Conservation (phyloP, 306 rosid species). For the Cicer yamashitae region DNA sequence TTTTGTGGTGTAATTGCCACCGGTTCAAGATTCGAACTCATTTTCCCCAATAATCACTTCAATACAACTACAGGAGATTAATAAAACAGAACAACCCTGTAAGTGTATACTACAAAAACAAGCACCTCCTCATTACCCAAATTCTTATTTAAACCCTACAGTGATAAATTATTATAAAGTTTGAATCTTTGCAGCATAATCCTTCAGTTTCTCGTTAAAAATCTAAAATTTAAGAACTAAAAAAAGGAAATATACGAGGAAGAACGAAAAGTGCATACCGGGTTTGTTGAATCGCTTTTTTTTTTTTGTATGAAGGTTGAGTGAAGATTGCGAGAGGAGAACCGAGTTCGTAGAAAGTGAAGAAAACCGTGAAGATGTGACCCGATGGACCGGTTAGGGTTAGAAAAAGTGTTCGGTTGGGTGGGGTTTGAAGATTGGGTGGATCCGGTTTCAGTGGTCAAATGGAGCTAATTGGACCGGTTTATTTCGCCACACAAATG, state of each 20-base stretch:
- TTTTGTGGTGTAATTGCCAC: slow-evolving; percentile 81
- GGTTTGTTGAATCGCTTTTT: slow-evolving; percentile 36
- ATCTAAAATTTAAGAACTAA: background rate
- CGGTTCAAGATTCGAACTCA: slow-evolving; percentile 70
- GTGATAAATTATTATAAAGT: slow-evolving; percentile 26
- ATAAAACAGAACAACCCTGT: slow-evolving; percentile 8
- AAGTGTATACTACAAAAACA: slow-evolving; percentile 32
- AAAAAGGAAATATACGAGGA: background rate
- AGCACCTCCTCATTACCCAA: slow-evolving; percentile 32
- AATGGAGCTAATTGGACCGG: slow-evolving; percentile 50
- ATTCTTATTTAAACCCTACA: background rate
- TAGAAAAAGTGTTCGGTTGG: slow-evolving; percentile 45
- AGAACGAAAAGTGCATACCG: slow-evolving; percentile 56
- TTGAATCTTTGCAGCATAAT: slow-evolving; percentile 13
- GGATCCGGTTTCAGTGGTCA: slow-evolving; percentile 52
- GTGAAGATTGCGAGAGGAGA: slow-evolving; percentile 35
- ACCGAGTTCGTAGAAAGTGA: slow-evolving; percentile 58
- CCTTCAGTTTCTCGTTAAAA: background rate
- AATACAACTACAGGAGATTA: slow-evolving; percentile 29
- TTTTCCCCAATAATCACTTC: slow-evolving; percentile 38
- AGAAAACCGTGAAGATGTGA: slow-evolving; percentile 53
- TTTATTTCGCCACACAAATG: slow-evolving; percentile 20
- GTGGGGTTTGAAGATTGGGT: slow-evolving; percentile 35
- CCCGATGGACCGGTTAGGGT: slow-evolving; percentile 80
- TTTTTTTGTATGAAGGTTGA: background rate